Evolutionary conservation across 768 basidiomycete genomes (phyloP), one percentile per base, ranked within the genome.

Genomic region (Rhizopogon rudus): DNA sequence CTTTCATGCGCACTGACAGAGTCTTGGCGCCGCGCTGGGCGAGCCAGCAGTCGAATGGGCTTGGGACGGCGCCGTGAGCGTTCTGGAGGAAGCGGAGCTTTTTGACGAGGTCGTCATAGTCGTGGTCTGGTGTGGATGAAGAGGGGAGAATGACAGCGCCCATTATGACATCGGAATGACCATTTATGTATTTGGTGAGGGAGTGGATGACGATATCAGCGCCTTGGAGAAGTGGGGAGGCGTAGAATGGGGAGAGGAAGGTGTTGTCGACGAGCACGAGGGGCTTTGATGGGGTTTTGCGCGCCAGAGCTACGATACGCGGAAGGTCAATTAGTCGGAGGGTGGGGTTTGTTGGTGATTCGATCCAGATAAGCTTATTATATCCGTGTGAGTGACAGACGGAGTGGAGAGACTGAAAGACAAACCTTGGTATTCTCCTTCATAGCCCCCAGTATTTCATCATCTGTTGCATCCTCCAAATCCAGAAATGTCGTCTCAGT

Each of bases 291-390:
- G 83, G 79, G 51, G 88, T 84, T 0, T 81, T 74, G 53, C 77
- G 81, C 2, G 86, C 85, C 49, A 96, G 72, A 10, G 77, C 65
- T 25, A 83, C 78, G 60, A 98, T 81, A 52, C 83, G 81, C 1
- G 77, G 70, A 66, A 98, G 86, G 64, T 93, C 88, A 40, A 95
- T 84, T 39, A 98, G 73, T 16, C 90, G 84, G 9, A 98, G 84
- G 1, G 92, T 92, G 0, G 96, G 96, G 74, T 98, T 98, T 3
- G 96, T 98, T 0, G 94, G 96, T 0, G 91, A 79, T 71, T 99
- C 96, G 60, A 97, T 84, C 93, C 94, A 98, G 53, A 99, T 81
- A 9, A 97, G 76, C 91, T 25, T 96, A 57, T 6, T 20, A 25
- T 16, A 39, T 20, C 22, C 7, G 51, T 22, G 29, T 59, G 41